These are phyloP conservation scores for Alternaria triticimaculans DNA, from an alignment of 2,329 filamentous ascomycete species.

Conservation along the genomic window DNA sequence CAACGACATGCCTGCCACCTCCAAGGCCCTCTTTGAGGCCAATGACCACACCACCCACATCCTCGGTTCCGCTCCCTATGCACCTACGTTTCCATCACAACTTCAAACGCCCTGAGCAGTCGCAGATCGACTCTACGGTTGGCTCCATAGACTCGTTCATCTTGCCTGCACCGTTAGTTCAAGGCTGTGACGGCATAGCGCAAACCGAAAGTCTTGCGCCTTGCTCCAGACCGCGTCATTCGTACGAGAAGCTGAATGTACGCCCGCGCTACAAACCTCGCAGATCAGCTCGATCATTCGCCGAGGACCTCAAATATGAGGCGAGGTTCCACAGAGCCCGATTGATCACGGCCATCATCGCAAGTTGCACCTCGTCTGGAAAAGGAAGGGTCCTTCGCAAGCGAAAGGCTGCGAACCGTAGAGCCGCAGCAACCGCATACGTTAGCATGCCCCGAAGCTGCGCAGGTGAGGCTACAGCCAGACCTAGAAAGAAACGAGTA, in stretches of 20 bases:
- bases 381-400: slow-evolving; percentile 22
- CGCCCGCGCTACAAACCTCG: slow-evolving; percentile 1
- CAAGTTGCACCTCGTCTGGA: slow-evolving; percentile 12
- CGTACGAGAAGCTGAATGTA: slow-evolving; percentile 5
- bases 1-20: slow-evolving; percentile 14
- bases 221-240: slow-evolving; percentile 16
- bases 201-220: slow-evolving; percentile 26
- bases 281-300: slow-evolving; percentile 7
- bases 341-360: slow-evolving; percentile 14
- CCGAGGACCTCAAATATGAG: slow-evolving; percentile 17
- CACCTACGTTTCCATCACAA: slow-evolving; percentile 33
- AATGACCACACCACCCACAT: slow-evolving; percentile 27
- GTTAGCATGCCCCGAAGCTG: not conserved
- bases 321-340: slow-evolving; percentile 21
- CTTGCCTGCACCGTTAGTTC: slow-evolving; percentile 17
- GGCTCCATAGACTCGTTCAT: slow-evolving; percentile 17
- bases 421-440: slow-evolving; percentile 4
- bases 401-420: slow-evolving; percentile 5
- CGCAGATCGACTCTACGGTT: slow-evolving; percentile 24
- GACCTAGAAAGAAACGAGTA: not conserved
- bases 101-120: slow-evolving; percentile 18
- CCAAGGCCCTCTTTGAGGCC: slow-evolving; percentile 29
- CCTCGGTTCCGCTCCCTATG: slow-evolving; percentile 27
- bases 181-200: slow-evolving; percentile 40
- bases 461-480: not conserved